Evolutionary conservation across 352 stramenopile species (phyloP), one percentile per base, ranked within the genome.

Genomic region (Lagenidium sp.): DNA sequence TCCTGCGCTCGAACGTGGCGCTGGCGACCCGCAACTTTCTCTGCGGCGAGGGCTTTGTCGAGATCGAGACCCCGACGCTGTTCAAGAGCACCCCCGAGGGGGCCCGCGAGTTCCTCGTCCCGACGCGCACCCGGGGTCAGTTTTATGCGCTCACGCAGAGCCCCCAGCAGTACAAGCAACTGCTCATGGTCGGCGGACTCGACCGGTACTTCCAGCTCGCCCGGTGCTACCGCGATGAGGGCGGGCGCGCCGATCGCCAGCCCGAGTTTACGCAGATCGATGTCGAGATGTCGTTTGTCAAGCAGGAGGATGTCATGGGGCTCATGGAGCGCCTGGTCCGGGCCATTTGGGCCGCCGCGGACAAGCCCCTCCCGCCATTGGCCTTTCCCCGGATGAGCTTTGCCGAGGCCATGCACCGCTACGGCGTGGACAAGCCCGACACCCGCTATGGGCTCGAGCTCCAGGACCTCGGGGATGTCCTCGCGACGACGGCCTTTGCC

Each of bases 221-320:
- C 29, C 72, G 80, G 6, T 96, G 85, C 60, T 96, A 94, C 56
- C 82, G 83, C 19, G 82, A 95, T 36, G 85, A 96, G 66, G 73
- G 77, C 41, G 82, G 83, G 3, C 74, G 85, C 18, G 81, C 82
- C 2, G 85, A 96, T 47, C 75, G 85, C 32, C 85, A 95, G 56
- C 83, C 85, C 7, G 85, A 95, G 53, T 96, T 96, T 50, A 95
- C 81, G 39, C 83, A 96, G 58, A 81, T 95, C 39, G 85, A 96
- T 66, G 25, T 96, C 12, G 85, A 96, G 55, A 89, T 96, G 82
- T 82, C 75, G 10, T 95, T 91, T 38, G 79, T 85, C 8, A 74
- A 63, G 21, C 67, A 68, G 12, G 53, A 82, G 4, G 80, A 92
- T 41, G 57, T 95, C 19, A 87, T 90, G 67, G 39, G 56, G 1